Base-by-base conservation (phyloP, 352 stramenopile species). In the Phytophthora fragariae region DNA sequence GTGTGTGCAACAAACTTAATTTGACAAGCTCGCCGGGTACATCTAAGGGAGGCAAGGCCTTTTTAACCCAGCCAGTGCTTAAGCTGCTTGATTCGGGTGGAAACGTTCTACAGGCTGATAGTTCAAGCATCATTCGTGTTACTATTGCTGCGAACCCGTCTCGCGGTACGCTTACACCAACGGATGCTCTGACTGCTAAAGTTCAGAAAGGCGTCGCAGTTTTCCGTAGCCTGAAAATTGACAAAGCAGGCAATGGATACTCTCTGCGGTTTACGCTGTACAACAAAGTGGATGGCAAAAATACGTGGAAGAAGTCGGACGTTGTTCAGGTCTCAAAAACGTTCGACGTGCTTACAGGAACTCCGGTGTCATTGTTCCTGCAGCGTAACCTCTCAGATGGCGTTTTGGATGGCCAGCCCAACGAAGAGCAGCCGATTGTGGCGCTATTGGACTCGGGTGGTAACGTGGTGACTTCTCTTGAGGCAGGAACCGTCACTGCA, bases 81-180 rank as follows among this genome's bases (percentile, higher is more conserved):
- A 92, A 88, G 62, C 62, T 97, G 27, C 80, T 93, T 7, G 89
- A 96, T 75, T 86, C 85, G 0, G 89, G 90, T 50, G 82, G 86
- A 12, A 97, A 96, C 57, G 69, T 70, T 11, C 71, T 94, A 1
- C 66, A 85, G n/a, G 83, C 75, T 2, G 86, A 97, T 55, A 89
- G 80, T 54, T 77, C 79, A n/a, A 95, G 88, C 59, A 73, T 76
- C 15, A 68, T 97, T 59, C 67, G 63, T n/a, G 87, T 92, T 11
- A 66, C 66, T 15, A 94, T 95, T 46, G 82, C 86, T 53, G 84
- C 85, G 27, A 96, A 96, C 44, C 90, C 90, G 1, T 95, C 87
- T 5, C 58, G 57, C 11, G 90, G 88, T 2, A 77, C 62, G 2
- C 59, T 96, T 17, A 75, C 68, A 1, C 90, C 90, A 17, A 52